A percentile compares a stretch with the other conserved stretches of the same genome.
These are phyloP conservation scores for Paramyrothecium sp. DNA, from an alignment of 2,329 filamentous ascomycete genomes.

Conservation along the genomic window DNA sequence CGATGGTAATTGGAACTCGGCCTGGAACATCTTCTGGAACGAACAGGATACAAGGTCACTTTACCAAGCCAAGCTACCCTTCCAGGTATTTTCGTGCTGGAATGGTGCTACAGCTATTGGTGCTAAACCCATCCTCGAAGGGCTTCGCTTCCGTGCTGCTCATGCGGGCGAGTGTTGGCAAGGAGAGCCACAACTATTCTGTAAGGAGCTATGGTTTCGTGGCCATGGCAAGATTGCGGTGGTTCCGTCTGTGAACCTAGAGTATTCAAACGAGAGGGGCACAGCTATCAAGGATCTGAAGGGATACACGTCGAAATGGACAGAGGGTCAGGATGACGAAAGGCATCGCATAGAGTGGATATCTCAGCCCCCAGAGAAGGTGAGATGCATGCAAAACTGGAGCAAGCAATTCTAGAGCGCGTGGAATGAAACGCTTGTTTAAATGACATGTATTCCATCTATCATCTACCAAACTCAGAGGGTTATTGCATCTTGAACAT, in stretches of 20 bases:
- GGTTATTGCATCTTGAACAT: too few species aligned
- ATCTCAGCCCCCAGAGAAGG: constrained; percentile 38
- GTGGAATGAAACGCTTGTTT: constrained; percentile 34
- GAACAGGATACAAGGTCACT: constrained; percentile 31
- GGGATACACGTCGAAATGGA: constrained; percentile 43
- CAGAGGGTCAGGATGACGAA: constrained; percentile 20
- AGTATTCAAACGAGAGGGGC: constrained; percentile 47
- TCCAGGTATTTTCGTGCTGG: constrained; percentile 63
- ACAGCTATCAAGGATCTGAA: constrained; percentile 46
- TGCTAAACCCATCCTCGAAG: constrained; percentile 43
- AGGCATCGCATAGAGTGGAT: constrained; percentile 40
- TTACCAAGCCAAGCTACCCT: constrained; percentile 38
- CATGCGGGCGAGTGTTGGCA: constrained; percentile 45
- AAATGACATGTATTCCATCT: too few species aligned
- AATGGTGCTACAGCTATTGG: constrained; percentile 52
- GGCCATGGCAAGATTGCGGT: constrained; percentile 54
- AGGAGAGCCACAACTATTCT: constrained; percentile 55
- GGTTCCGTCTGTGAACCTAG: constrained; percentile 54
- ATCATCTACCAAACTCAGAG: too few species aligned
- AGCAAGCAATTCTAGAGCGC: constrained; percentile 37
- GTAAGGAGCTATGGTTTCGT: constrained; percentile 54
- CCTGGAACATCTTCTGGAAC: constrained; percentile 54
- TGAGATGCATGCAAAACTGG: constrained; percentile 47
- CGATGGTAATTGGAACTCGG: constrained; percentile 46
- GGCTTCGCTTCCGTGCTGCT: constrained; percentile 42